Percentiles rank a stretch among this genome's conserved stretches.
These are phyloP conservation scores for Astrothelium subdiscretum DNA, from an alignment of 495 filamentous ascomycete genomes.

Conservation along the genomic window DNA sequence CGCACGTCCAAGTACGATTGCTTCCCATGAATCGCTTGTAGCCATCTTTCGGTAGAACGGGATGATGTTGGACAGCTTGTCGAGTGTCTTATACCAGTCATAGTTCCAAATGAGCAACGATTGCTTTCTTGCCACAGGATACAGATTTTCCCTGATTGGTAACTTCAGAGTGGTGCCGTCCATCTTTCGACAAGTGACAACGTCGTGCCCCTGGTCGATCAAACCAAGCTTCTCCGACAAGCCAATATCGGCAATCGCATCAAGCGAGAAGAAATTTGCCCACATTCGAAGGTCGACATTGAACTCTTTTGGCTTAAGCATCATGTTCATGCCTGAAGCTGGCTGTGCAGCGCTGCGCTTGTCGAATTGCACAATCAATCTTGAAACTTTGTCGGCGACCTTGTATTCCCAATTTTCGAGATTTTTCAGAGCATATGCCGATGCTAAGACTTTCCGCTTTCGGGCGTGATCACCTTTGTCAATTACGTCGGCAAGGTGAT, in stretches of 20 bases:
- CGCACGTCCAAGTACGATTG: slow-evolving; percentile 20
- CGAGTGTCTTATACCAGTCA: slow-evolving; percentile 30
- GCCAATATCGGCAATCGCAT: slow-evolving; percentile 28
- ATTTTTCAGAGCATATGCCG: slow-evolving; percentile 43
- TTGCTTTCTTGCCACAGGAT: slow-evolving; percentile 35
- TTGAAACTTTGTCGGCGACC: slow-evolving; percentile 38
- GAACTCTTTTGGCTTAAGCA: slow-evolving; percentile 7
- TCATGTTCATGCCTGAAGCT: not conserved
- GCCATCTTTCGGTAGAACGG: slow-evolving; percentile 3
- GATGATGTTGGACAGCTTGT: slow-evolving; percentile 3
- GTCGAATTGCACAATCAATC: slow-evolving; percentile 21
- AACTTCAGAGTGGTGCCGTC: slow-evolving; percentile 35
- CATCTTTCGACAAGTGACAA: slow-evolving; percentile 27
- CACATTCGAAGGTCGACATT: slow-evolving; percentile 36
- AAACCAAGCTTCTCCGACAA: slow-evolving; percentile 41
- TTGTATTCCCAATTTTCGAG: slow-evolving; percentile 45
- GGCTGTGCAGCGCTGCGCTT: slow-evolving; percentile 12
- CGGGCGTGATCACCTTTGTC: slow-evolving; percentile 36
- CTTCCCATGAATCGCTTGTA: slow-evolving; percentile 22
- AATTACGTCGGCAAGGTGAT: slow-evolving; percentile 36
- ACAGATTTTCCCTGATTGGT: slow-evolving; percentile 37
- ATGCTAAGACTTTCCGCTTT: slow-evolving; percentile 41
- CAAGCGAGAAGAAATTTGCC: slow-evolving; percentile 36
- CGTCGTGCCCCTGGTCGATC: slow-evolving; percentile 37
- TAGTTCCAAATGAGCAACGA: slow-evolving; percentile 37